Evolutionary conservation across 2,329 filamentous ascomycete genomes (phyloP).

Genomic region (Penicillium thymicola): DNA sequence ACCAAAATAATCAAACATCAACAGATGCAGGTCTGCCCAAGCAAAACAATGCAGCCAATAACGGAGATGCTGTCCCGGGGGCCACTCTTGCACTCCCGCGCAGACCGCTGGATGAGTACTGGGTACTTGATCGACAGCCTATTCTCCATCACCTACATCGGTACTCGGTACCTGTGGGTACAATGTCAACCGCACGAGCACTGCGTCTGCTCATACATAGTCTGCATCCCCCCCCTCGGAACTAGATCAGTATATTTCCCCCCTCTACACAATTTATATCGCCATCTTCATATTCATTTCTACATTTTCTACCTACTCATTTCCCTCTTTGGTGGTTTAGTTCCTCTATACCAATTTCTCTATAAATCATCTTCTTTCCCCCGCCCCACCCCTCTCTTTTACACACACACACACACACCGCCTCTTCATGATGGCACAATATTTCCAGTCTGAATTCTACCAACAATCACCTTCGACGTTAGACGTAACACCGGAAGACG

Average conservation of each 20-base stretch:
- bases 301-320: neutral
- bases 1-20: conserved; percentile 7
- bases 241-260: conserved; percentile 6
- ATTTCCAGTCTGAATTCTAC: conserved; percentile 46
- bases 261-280: conserved; percentile 8
- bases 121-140: conserved; percentile 12
- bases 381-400: conserved; percentile 8
- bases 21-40: conserved; percentile 23
- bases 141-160: neutral
- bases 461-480: conserved; percentile 43
- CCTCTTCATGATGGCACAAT: conserved; percentile 41
- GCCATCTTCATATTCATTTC: conserved; percentile 4
- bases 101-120: conserved; percentile 17
- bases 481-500: conserved; percentile 44
- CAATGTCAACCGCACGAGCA: conserved; percentile 9
- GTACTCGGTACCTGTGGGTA: conserved; percentile 11
- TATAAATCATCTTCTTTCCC: conserved; percentile 4
- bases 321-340: conserved; percentile 6
- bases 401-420: conserved; percentile 17
- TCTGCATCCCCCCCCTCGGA: conserved; percentile 4
- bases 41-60: conserved; percentile 75
- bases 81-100: conserved; percentile 12
- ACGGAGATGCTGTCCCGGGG: neutral
- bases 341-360: conserved; percentile 2
- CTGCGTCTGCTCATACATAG: conserved; percentile 7